Percentiles rank a stretch among this genome's conserved stretches.
These are phyloP conservation scores for Neonectria sp. DNA, from an alignment of 2,329 filamentous ascomycete genomes.

Conservation along the genomic window DNA sequence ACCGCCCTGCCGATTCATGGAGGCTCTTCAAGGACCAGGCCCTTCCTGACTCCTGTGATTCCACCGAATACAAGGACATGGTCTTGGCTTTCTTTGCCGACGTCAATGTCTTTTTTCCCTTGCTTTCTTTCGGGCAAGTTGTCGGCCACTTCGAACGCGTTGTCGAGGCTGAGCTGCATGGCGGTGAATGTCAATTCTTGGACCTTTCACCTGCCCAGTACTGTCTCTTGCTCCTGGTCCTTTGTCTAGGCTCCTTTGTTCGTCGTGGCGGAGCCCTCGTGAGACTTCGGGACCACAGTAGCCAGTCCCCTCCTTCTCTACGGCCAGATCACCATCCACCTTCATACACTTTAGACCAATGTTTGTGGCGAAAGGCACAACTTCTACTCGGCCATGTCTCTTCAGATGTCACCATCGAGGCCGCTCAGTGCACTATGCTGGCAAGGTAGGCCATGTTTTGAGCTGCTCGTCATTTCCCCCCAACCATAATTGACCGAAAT, in stretches of 20 bases:
- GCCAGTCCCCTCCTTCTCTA: not conserved
- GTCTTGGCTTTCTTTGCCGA: conserved; percentile 41
- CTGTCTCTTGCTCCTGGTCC: conserved; percentile 18
- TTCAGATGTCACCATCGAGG: conserved; percentile 22
- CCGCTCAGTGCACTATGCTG: conserved; percentile 46
- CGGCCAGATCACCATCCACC: not conserved
- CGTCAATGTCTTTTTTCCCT: conserved; percentile 48
- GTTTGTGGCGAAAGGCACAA: conserved; percentile 44
- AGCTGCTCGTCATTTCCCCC: too few species aligned
- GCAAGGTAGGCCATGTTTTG: conserved; percentile 37
- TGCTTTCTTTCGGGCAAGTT: conserved; percentile 18
- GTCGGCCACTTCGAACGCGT: not conserved
- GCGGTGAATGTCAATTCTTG: accelerated
- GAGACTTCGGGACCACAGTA: too few species aligned
- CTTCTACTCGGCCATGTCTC: conserved; percentile 37
- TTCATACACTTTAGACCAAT: not conserved
- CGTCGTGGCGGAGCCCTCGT: not conserved
- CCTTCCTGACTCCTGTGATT: not conserved
- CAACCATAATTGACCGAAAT: too few species aligned
- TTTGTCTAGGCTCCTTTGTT: conserved; percentile 22
- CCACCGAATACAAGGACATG: not conserved
- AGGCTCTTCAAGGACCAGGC: conserved; percentile 15
- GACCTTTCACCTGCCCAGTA: conserved; percentile 18
- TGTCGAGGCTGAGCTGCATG: not conserved
- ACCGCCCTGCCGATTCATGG: conserved; percentile 21